These are phyloP conservation scores for Passalora sequoiae DNA, from an alignment of 2,329 filamentous ascomycete genomes.

Conservation along the genomic window DNA sequence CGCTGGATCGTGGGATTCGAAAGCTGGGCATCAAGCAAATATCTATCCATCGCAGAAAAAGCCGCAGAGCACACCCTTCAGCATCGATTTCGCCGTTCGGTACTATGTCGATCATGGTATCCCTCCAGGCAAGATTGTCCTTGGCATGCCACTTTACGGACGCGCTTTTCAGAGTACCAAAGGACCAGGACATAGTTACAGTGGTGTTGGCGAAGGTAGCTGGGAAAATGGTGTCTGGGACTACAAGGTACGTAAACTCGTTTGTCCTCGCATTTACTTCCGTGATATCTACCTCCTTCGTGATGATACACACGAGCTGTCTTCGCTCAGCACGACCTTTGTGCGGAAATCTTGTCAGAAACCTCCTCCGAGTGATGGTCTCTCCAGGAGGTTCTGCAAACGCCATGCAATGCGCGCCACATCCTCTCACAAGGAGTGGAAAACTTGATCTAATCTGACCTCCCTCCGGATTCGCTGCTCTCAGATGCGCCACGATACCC, in stretches of 20 bases:
- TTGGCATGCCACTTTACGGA: constrained; percentile 91
- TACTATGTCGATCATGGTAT: constrained; percentile 63
- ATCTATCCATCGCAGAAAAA: constrained; percentile 56
- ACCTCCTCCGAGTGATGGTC: constrained; percentile 14
- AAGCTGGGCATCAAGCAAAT: constrained; percentile 75
- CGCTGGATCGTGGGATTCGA: constrained; percentile 72
- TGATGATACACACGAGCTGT: constrained; percentile 35
- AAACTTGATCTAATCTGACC: constrained; percentile 40
- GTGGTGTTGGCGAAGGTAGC: constrained; percentile 68
- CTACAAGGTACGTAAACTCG: constrained; percentile 56
- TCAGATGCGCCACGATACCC: background rate
- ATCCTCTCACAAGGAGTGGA: constrained; percentile 8
- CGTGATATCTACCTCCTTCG: constrained; percentile 42
- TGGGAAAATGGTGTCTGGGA: constrained; percentile 87
- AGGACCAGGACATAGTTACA: constrained; percentile 64
- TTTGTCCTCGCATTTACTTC: background rate
- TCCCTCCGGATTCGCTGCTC: background rate
- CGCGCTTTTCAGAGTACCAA: constrained; percentile 75
- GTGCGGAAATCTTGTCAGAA: constrained; percentile 5
- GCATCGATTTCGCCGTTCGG: constrained; percentile 63
- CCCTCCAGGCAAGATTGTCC: constrained; percentile 65
- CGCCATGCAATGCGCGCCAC: constrained; percentile 16
- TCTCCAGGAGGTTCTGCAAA: constrained; percentile 7
- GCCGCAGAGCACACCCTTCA: constrained; percentile 69
- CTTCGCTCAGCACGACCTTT: constrained; percentile 5